phyloP scores from a whole-genome alignment of 2,329 filamentous ascomycete genomes.

The Pyrenophora seminiperda region DNA sequence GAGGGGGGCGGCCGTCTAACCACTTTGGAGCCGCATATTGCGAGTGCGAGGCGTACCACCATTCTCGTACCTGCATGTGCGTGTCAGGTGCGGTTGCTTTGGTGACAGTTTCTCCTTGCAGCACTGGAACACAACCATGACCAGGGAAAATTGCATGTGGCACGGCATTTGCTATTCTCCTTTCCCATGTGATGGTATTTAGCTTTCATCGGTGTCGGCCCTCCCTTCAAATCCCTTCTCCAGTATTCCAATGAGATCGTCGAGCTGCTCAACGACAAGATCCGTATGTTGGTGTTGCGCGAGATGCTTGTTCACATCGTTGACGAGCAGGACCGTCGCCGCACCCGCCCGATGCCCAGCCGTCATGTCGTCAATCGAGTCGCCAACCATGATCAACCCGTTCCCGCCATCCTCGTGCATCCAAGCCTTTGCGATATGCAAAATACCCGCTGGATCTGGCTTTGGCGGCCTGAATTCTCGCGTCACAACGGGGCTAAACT shows the following conservation, averaged over 20 bases:
- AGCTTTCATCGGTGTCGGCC: neutral
- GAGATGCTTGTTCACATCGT: constrained; percentile 76
- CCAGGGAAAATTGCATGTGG: neutral
- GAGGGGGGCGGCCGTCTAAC: neutral
- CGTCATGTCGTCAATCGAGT: constrained; percentile 88
- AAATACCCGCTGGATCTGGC: constrained; percentile 82
- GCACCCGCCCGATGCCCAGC: constrained; percentile 83
- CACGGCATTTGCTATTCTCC: neutral
- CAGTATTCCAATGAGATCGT: constrained; percentile 76
- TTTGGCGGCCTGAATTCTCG: constrained; percentile 83
- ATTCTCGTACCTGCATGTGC: constrained; percentile 1
- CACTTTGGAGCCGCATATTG: neutral
- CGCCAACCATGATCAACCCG: constrained; percentile 60
- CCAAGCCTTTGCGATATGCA: constrained; percentile 84
- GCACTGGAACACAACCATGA: neutral
- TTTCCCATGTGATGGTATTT: neutral
- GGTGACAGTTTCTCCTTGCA: constrained; percentile 5
- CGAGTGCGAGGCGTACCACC: neutral
- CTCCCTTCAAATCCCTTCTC: constrained; percentile 73
- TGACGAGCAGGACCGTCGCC: constrained; percentile 85
- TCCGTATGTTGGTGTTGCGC: constrained; percentile 77
- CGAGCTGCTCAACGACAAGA: constrained; percentile 68
- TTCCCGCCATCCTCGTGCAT: constrained; percentile 53
- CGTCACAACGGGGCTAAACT: constrained; percentile 81
- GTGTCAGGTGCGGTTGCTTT: constrained; percentile 10